These are phyloP conservation scores for Malania oleifera DNA, from an alignment of 164 flowering plant genomes.

Conservation along the genomic window DNA sequence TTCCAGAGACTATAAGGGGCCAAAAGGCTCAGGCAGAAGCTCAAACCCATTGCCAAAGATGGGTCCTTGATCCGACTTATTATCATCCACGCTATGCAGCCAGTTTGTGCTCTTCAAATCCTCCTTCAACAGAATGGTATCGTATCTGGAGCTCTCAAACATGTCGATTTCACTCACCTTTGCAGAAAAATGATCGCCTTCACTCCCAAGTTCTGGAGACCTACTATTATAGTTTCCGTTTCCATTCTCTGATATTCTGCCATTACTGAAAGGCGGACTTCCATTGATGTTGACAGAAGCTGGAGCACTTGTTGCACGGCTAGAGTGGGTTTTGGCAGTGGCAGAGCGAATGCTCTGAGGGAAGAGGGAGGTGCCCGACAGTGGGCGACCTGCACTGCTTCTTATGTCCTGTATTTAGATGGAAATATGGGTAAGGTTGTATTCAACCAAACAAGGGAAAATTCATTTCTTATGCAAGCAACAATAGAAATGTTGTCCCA, in stretches of 20 bases:
- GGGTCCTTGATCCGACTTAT: constrained; percentile 56
- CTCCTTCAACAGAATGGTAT: constrained; percentile 75
- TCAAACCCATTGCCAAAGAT: constrained; percentile 81
- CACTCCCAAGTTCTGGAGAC: constrained; percentile 28
- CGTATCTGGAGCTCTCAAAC: constrained; percentile 87
- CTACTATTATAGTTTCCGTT: constrained; percentile 24
- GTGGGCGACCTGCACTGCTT: constrained; percentile 55
- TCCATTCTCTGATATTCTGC: constrained; percentile 37
- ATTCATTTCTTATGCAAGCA: too few species aligned
- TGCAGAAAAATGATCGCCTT: constrained; percentile 31
- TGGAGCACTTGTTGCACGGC: constrained; percentile 26
- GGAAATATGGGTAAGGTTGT: neutral
- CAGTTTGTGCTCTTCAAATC: constrained; percentile 83
- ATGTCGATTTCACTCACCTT: constrained; percentile 52
- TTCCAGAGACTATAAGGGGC: constrained; percentile 35
- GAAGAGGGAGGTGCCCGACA: constrained; percentile 57
- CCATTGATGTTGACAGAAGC: constrained; percentile 38
- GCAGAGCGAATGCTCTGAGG: constrained; percentile 89
- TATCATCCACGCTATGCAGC: constrained; percentile 75
- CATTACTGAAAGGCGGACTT: constrained; percentile 19
- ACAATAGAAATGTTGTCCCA: too few species aligned
- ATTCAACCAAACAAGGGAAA: neutral
- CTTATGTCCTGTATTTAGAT: constrained; percentile 64
- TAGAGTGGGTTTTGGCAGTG: constrained; percentile 39
- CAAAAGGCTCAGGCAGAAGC: constrained; percentile 80